These are phyloP conservation scores for Fusarium virguliforme DNA, from an alignment of 2,329 filamentous ascomycete genomes.

Conservation along the genomic window DNA sequence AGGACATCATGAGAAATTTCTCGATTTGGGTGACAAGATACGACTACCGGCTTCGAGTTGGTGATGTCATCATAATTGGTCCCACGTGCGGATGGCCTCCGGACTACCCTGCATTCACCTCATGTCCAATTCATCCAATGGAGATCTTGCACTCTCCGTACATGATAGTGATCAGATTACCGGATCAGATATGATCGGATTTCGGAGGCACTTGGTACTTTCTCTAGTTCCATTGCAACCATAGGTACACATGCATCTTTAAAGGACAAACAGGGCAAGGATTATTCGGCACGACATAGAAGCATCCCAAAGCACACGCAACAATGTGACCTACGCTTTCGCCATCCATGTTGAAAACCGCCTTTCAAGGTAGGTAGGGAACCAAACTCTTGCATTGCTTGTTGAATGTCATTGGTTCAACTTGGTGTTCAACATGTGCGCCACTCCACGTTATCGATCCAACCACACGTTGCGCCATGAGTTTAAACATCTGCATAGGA, in stretches of 20 bases:
- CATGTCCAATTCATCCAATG: not conserved
- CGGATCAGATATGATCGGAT: not conserved
- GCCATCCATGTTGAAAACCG: too few species aligned
- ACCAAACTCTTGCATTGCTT: not conserved
- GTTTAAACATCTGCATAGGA: not conserved
- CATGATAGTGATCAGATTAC: not conserved
- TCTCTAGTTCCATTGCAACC: too few species aligned
- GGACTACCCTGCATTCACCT: slow-evolving; percentile 38
- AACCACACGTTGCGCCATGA: not conserved
- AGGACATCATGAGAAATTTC: slow-evolving; percentile 5
- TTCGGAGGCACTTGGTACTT: not conserved
- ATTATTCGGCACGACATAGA: too few species aligned
- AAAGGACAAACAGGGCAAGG: too few species aligned
- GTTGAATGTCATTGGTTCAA: not conserved
- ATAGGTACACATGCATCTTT: too few species aligned
- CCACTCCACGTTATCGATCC: too few species aligned
- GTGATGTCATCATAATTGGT: slow-evolving; percentile 43
- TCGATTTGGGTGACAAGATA: not conserved
- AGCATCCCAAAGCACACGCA: too few species aligned
- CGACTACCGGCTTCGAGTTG: slow-evolving; percentile 14
- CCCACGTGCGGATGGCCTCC: slow-evolving; percentile 9
- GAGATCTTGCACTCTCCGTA: not conserved
- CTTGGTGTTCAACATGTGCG: not conserved
- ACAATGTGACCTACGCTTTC: too few species aligned
- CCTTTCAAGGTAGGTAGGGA: too few species aligned